Conservation (phyloP, 2,329 filamentous ascomycete species). For the Capronia epimyces region DNA sequence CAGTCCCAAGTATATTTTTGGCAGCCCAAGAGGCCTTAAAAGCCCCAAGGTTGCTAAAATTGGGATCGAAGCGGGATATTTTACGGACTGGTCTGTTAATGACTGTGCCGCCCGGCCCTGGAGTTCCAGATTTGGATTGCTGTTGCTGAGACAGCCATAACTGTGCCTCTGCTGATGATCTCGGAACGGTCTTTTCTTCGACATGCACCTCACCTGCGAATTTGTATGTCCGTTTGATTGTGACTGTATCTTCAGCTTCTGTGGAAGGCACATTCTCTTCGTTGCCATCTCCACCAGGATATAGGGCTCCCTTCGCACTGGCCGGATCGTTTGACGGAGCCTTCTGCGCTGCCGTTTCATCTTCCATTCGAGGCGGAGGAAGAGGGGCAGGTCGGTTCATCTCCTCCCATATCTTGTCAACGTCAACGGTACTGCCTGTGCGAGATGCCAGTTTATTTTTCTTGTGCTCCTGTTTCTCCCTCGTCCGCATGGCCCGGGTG, state of each 20-base stretch:
- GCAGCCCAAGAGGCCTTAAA: conserved; percentile 32
- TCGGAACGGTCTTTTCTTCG: conserved; percentile 50
- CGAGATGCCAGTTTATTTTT: conserved; percentile 44
- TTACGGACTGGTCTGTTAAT: conserved; percentile 40
- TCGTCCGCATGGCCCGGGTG: conserved; percentile 49
- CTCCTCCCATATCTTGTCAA: conserved; percentile 51
- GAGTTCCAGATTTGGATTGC: conserved; percentile 30
- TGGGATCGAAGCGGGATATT: conserved; percentile 45
- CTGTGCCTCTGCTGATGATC: conserved; percentile 51
- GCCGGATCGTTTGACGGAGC: background rate
- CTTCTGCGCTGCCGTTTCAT: conserved; percentile 14
- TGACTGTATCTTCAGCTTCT: conserved; percentile 44
- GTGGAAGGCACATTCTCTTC: conserved; percentile 26
- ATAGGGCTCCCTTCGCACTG: background rate
- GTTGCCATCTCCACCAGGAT: conserved; percentile 19
- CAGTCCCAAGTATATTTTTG: conserved; percentile 28
- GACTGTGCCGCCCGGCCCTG: conserved; percentile 25
- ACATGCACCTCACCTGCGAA: conserved; percentile 53
- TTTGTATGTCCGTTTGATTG: conserved; percentile 53
- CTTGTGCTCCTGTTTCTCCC: conserved; percentile 45
- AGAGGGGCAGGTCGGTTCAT: conserved; percentile 40
- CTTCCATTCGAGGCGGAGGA: conserved; percentile 14
- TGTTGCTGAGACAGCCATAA: conserved; percentile 47
- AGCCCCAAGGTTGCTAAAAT: conserved; percentile 31
- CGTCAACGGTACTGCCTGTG: conserved; percentile 51